phyloP scores from a whole-genome alignment of 768 basidiomycete species.

The Gloeostereum incarnatum region DNA sequence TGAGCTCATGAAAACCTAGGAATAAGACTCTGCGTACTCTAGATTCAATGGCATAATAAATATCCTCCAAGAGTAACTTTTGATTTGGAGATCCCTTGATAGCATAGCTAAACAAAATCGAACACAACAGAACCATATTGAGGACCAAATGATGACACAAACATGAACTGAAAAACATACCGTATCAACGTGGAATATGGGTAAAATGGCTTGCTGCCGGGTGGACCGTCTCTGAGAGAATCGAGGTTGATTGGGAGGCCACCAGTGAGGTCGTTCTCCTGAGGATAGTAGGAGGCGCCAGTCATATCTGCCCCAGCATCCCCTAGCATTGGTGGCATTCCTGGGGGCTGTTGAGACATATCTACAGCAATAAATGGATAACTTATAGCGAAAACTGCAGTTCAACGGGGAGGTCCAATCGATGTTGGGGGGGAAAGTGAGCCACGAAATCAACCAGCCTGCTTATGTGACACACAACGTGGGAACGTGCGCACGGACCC shows the following conservation, averaged over 20 bases:
- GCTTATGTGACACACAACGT: no score
- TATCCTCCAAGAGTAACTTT: constrained; percentile 79
- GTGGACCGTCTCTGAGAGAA: constrained; percentile 78
- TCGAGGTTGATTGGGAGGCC: constrained; percentile 83
- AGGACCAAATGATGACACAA: constrained; percentile 7
- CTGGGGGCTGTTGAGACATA: constrained; percentile 48
- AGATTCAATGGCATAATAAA: constrained; percentile 87
- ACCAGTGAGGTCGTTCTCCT: constrained; percentile 71
- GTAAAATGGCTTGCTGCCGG: constrained; percentile 86
- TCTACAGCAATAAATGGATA: no score
- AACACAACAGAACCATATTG: constrained; percentile 8
- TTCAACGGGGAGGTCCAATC: no score
- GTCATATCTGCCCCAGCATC: constrained; percentile 47
- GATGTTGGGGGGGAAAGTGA: no score
- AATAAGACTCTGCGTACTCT: constrained; percentile 48
- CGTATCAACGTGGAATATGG: constrained; percentile 87
- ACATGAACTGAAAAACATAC: constrained; percentile 32
- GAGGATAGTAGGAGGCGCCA: constrained; percentile 63
- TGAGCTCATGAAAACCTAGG: constrained; percentile 8
- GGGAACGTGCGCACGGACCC: no score
- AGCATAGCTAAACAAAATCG: constrained; percentile 50
- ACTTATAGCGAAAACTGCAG: no score
- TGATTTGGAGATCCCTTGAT: constrained; percentile 89
- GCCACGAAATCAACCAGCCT: no score
- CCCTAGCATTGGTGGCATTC: constrained; percentile 57